Conservation (phyloP, 2,329 filamentous ascomycete species). For the Penicillium sp. region DNA sequence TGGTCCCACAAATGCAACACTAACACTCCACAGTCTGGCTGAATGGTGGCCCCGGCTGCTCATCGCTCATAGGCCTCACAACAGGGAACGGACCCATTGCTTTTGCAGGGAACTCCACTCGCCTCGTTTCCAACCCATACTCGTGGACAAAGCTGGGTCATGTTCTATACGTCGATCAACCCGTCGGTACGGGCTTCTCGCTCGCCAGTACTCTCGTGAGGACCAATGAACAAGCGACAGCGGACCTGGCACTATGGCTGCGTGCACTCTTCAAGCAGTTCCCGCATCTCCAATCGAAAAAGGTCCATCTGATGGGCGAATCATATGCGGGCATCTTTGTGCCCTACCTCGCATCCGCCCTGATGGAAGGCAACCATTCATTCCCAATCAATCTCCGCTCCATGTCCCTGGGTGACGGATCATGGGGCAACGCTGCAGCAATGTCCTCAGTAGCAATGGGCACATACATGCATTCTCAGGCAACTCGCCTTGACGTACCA, state of each 20-base stretch:
- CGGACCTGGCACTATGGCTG: slow-evolving; percentile 35
- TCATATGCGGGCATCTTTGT: slow-evolving; percentile 41
- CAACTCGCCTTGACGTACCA: slow-evolving; percentile 25
- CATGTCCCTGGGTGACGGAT: slow-evolving; percentile 38
- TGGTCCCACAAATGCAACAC: background rate
- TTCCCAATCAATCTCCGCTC: slow-evolving; percentile 34
- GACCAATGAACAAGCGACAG: slow-evolving; percentile 29
- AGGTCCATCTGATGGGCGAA: slow-evolving; percentile 39
- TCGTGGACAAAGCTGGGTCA: slow-evolving; percentile 36
- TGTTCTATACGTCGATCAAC: slow-evolving; percentile 40
- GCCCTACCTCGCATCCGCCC: slow-evolving; percentile 36
- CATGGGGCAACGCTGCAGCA: slow-evolving; percentile 38
- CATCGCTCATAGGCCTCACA: slow-evolving; percentile 33
- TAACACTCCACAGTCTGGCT: slow-evolving; percentile 30
- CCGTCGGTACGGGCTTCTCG: slow-evolving; percentile 38
- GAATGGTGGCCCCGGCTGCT: slow-evolving; percentile 39
- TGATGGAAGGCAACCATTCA: slow-evolving; percentile 28
- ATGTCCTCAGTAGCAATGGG: slow-evolving; percentile 33
- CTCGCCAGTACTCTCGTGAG: slow-evolving; percentile 29
- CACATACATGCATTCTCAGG: slow-evolving; percentile 29
- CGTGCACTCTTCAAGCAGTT: slow-evolving; percentile 31
- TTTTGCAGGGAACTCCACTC: slow-evolving; percentile 31
- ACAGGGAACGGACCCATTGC: slow-evolving; percentile 37
- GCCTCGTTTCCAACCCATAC: slow-evolving; percentile 23
- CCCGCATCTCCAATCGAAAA: slow-evolving; percentile 32